These are phyloP conservation scores for Abelmoschus esculentus DNA, from an alignment of 345 rosid genomes.

Conservation along the genomic window DNA sequence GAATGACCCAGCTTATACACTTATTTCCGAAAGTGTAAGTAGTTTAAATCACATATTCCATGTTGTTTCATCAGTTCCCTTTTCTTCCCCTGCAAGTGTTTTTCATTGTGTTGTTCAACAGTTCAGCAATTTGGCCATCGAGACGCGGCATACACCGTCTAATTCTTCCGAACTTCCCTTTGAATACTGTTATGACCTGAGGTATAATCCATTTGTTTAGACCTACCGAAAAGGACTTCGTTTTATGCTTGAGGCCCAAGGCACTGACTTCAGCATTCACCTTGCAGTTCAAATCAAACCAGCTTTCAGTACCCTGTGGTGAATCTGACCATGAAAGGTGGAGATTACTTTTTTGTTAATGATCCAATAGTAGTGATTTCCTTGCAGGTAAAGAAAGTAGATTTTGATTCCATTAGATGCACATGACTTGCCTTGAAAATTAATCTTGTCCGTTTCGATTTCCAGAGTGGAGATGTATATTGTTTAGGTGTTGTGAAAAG, in stretches of 20 bases:
- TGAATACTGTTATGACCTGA: constrained; percentile 65
- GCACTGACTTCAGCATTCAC: constrained; percentile 3
- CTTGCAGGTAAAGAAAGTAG: constrained; percentile 29
- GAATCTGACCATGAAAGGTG: constrained; percentile 76
- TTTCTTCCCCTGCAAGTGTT: neutral
- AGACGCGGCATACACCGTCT: constrained; percentile 32
- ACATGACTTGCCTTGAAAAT: neutral
- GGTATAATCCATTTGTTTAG: constrained; percentile 28
- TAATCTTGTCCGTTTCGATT: constrained; percentile 4
- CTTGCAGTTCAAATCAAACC: constrained; percentile 34
- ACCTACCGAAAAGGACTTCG: neutral
- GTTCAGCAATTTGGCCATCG: constrained; percentile 53
- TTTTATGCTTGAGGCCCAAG: neutral
- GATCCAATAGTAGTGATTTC: constrained; percentile 36
- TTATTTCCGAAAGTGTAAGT: constrained; percentile 15
- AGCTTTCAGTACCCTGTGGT: constrained; percentile 34
- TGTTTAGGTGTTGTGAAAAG: constrained; percentile 72
- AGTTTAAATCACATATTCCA: constrained; percentile 7
- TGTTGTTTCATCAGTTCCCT: neutral
- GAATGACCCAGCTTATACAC: constrained; percentile 64
- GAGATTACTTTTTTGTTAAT: constrained; percentile 38
- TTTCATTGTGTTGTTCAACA: constrained; percentile 25
- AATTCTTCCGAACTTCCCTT: constrained; percentile 45
- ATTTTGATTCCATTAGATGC: neutral
- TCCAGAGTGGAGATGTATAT: constrained; percentile 43